A percentile compares a stretch with the other conserved stretches of the same genome.
Evolutionary conservation across 495 filamentous ascomycete species (phyloP).

Genomic region (Penicillium crystallinum): DNA sequence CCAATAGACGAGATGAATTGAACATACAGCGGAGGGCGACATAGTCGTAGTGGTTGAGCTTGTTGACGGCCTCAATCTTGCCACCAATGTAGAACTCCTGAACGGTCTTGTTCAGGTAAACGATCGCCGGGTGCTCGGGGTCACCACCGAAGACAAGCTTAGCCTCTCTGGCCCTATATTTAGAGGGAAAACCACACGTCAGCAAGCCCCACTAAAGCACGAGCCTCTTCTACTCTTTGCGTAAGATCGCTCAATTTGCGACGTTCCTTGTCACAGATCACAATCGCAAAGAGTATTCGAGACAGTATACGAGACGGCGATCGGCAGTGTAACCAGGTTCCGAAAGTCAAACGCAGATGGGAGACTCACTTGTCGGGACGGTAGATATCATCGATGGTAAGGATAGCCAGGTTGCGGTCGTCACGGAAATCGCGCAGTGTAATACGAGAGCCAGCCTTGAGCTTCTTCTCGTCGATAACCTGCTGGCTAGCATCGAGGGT

Average conservation of each 20-base stretch:
- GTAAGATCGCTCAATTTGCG: conserved; percentile 5
- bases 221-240: conserved; percentile 6
- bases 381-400: conserved; percentile 95
- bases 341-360: conserved; percentile 1
- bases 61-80: conserved; percentile 89
- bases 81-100: conserved; percentile 91
- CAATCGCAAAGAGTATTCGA: not conserved
- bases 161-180: conserved; percentile 75
- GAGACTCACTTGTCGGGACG: conserved; percentile 86
- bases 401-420: conserved; percentile 89
- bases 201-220: conserved; percentile 25
- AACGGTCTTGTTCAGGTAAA: conserved; percentile 74
- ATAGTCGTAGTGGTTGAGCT: conserved; percentile 97
- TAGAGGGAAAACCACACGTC: conserved; percentile 34
- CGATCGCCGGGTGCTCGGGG: conserved; percentile 85
- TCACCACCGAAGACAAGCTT: conserved; percentile 94
- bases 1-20: not conserved
- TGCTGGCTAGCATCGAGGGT: conserved; percentile 77
- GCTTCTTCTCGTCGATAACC: conserved; percentile 62
- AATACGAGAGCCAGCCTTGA: conserved; percentile 74
- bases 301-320: conserved; percentile 1
- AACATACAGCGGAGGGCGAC: conserved; percentile 85
- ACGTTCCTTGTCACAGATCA: not conserved
- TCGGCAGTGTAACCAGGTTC: conserved; percentile 4
- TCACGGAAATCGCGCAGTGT: conserved; percentile 94